Evolutionary conservation across 164 flowering plant genomes (phyloP).

Genomic region (Nymphaea thermarum): DNA sequence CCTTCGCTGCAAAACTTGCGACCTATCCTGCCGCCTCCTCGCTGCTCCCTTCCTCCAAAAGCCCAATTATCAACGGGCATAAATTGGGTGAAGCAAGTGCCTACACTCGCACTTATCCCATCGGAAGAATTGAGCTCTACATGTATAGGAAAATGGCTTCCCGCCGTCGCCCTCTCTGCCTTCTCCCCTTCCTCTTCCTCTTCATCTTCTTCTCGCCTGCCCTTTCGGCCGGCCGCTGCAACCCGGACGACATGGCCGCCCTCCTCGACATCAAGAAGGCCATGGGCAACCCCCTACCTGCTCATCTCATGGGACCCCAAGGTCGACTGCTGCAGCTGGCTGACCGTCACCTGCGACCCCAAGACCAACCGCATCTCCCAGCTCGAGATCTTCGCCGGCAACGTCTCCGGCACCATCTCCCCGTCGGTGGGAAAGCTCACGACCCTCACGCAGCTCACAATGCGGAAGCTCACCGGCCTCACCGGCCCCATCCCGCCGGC

Average conservation of each 20-base stretch:
- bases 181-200: slow-evolving; percentile 3
- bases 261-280: slow-evolving; percentile 49
- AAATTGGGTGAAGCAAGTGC: too few relatives aligned
- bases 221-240: slow-evolving; percentile 22
- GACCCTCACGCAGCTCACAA: slow-evolving; percentile 34
- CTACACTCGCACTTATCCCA: too few relatives aligned
- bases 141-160: neutral
- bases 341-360: slow-evolving; percentile 33
- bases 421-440: slow-evolving; percentile 48
- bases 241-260: slow-evolving; percentile 50
- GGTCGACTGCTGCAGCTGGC: slow-evolving; percentile 64
- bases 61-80: too few relatives aligned
- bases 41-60: too few relatives aligned
- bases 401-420: slow-evolving; percentile 50
- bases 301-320: slow-evolving; percentile 45
- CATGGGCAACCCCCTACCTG: slow-evolving; percentile 47
- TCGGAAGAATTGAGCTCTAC: too few relatives aligned
- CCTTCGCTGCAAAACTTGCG: too few relatives aligned
- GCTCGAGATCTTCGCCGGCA: slow-evolving; percentile 30
- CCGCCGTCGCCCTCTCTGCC: neutral
- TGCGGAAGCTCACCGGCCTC: slow-evolving; percentile 23
- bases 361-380: slow-evolving; percentile 35
- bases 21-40: too few relatives aligned
- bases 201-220: slow-evolving; percentile 1
- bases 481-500: slow-evolving; percentile 45